Base-by-base conservation (phyloP, 2,329 filamentous ascomycete species). In the Trichophyton verrucosum region DNA sequence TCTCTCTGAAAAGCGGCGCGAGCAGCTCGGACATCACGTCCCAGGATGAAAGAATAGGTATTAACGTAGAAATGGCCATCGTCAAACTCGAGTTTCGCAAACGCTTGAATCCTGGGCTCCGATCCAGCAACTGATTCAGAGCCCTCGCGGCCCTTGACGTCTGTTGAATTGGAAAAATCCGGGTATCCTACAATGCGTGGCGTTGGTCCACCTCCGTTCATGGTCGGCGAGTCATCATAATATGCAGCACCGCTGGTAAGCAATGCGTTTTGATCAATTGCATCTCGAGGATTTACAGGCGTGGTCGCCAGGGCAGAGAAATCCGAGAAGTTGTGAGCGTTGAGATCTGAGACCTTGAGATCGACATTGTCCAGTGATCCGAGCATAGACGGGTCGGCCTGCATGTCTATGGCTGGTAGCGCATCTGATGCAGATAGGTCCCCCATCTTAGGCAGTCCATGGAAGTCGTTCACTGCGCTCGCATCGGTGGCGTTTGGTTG, bases 31-130 rank as follows among this genome's bases (percentile, higher is more conserved):
- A 82, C 76, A 71, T 86, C 83, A 69, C 84, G 80, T 47, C 82
- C 83, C n/a, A 86, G 74, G 58, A 83, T 79, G 61, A 86, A 81
- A 33, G 81, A 80, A 66, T 82, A 82, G 4, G 82, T 85, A 64
- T 81, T 84, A 73, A 85, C 81, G 68, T 85, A 85, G 69, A 84
- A 86, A 67, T 83, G 82, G 59, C 83, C 83, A 71, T 86, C 83
- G 58, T 81, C 78, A 69, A 86, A 86, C 66, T 82, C 80, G 55
- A 86, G 76, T 68, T 84, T 84, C 46, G 83, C 84, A 71, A 82
- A 86, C 38, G 82, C 83, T 64, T 81, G 78, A 63, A 84, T 80
- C 56, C 72, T 70, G 53, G 74, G 74, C 63, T 76, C 74, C 0
- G 74, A 76, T 15, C 73, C 74, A 17, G 70, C 68, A 36, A 72